These are phyloP conservation scores for Saccharomyces hybrid DNA, from an alignment of 1,139 yeast species.

Conservation along the genomic window DNA sequence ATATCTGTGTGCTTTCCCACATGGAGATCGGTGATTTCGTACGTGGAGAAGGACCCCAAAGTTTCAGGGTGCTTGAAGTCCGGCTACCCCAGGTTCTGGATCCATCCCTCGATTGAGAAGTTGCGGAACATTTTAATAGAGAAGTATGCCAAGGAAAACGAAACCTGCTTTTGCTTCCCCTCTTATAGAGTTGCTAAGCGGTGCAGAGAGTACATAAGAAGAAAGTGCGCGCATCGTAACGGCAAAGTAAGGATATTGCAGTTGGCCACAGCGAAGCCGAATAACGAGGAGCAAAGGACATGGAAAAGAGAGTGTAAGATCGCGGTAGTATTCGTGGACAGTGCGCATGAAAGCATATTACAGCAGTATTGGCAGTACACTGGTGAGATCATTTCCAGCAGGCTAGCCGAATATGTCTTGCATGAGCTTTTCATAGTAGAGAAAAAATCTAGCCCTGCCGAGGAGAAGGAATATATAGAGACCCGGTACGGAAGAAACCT, in stretches of 20 bases:
- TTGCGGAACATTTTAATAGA: conserved; percentile 40
- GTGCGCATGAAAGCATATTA: conserved; percentile 48
- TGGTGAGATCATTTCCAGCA: conserved; percentile 91
- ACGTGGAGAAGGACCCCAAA: conserved; percentile 85
- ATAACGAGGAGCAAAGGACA: conserved; percentile 48
- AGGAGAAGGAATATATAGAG: conserved; percentile 67
- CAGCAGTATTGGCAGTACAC: conserved; percentile 94
- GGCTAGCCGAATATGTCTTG: conserved; percentile 78
- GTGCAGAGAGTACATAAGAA: conserved; percentile 68
- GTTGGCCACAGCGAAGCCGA: conserved; percentile 68
- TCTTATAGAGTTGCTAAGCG: conserved; percentile 75
- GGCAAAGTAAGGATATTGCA: conserved; percentile 62
- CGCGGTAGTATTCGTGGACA: conserved; percentile 63
- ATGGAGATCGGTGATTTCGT: conserved; percentile 83
- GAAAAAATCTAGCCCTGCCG: conserved; percentile 23
- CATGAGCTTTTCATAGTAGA: conserved; percentile 42
- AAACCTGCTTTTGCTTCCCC: conserved; percentile 59
- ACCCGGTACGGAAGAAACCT: conserved; percentile 86
- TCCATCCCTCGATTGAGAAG: conserved; percentile 63
- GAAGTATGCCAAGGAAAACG: conserved; percentile 70
- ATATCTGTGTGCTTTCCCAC: conserved; percentile 91
- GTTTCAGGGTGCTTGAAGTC: conserved; percentile 70
- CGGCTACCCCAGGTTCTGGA: conserved; percentile 86
- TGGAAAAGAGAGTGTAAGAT: conserved; percentile 58
- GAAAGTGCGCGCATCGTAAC: conserved; percentile 55